Evolutionary conservation across 2,329 filamentous ascomycete species (phyloP).

Genomic region (Penicillium sp.): DNA sequence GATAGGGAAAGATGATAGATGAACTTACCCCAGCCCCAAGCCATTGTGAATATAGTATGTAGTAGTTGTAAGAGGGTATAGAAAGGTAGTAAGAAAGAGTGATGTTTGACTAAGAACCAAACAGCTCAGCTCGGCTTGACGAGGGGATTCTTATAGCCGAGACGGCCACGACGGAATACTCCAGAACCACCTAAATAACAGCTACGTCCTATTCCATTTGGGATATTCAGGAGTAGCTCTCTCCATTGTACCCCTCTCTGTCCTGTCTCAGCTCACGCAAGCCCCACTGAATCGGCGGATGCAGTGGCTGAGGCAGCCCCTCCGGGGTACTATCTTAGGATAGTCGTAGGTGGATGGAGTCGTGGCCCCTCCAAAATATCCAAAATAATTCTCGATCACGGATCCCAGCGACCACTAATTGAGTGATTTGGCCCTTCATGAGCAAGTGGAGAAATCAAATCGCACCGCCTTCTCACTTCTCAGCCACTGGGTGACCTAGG

Average conservation of each 20-base stretch:
- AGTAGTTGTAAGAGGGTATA: constrained; percentile 8
- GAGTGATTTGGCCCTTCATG: constrained; percentile 12
- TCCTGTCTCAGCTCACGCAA: constrained; percentile 25
- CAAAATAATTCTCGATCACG: constrained; percentile 24
- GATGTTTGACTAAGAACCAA: constrained; percentile 11
- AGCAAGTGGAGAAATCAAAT: constrained; percentile 19
- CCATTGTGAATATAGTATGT: constrained; percentile 37
- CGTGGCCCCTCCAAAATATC: constrained; percentile 13
- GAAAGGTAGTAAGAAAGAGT: background rate
- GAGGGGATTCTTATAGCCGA: constrained; percentile 29
- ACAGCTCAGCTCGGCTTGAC: background rate
- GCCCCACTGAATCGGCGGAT: constrained; percentile 24
- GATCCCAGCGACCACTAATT: constrained; percentile 10
- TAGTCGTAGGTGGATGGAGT: constrained; percentile 17
- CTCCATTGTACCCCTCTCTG: constrained; percentile 10
- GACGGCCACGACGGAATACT: constrained; percentile 19
- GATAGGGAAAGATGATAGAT: background rate
- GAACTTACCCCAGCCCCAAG: constrained; percentile 44
- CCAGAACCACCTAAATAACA: constrained; percentile 24
- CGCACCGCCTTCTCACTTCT: constrained; percentile 9
- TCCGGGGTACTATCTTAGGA: constrained; percentile 13
- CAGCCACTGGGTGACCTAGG: constrained; percentile 12
- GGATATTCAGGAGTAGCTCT: constrained; percentile 16
- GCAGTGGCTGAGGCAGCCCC: constrained; percentile 22
- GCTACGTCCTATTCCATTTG: constrained; percentile 20